Conservation (phyloP, 805 yeast species). For the Teunomyces cretensis region DNA sequence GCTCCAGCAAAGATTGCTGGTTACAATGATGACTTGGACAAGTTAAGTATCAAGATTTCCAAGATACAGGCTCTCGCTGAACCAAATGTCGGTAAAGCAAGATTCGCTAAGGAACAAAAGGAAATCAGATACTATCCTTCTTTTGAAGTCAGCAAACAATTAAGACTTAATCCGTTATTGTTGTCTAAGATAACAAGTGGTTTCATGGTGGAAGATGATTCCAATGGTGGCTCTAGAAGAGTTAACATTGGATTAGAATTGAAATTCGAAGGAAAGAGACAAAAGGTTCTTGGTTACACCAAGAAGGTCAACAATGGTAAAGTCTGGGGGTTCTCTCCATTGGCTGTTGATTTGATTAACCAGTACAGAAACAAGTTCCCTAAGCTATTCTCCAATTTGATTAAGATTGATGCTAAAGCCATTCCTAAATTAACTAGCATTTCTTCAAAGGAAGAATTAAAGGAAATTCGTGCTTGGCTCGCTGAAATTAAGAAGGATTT, state of each 20-base stretch:
- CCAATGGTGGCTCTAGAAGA: constrained; percentile 28
- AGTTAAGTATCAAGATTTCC: constrained; percentile 51
- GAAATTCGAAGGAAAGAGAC: constrained; percentile 75
- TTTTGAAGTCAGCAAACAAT: constrained; percentile 56
- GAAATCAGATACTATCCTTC: constrained; percentile 64
- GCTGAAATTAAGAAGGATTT: constrained; percentile 49
- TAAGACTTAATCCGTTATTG: constrained; percentile 61
- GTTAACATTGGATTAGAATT: constrained; percentile 78
- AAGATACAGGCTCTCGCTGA: constrained; percentile 46
- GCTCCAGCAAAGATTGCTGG: constrained; percentile 69
- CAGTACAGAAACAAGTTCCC: constrained; percentile 66
- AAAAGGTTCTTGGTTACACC: constrained; percentile 87
- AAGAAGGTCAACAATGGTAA: constrained; percentile 54
- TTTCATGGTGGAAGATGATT: constrained; percentile 55
- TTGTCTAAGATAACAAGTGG: constrained; percentile 78
- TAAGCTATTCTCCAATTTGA: constrained; percentile 48
- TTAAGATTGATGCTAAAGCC: constrained; percentile 19
- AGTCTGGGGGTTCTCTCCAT: constrained; percentile 78
- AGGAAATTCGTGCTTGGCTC: constrained; percentile 46
- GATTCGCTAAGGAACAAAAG: constrained; percentile 57
- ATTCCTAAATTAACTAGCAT: constrained; percentile 41
- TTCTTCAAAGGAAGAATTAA: constrained; percentile 43
- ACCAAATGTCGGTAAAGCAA: constrained; percentile 61
- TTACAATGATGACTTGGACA: constrained; percentile 41
- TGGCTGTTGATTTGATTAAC: constrained; percentile 65